A percentile compares a stretch with the other conserved stretches of the same genome.
Evolutionary conservation across 2,329 filamentous ascomycete species (phyloP).

Genomic region (Aspergillus sp.): DNA sequence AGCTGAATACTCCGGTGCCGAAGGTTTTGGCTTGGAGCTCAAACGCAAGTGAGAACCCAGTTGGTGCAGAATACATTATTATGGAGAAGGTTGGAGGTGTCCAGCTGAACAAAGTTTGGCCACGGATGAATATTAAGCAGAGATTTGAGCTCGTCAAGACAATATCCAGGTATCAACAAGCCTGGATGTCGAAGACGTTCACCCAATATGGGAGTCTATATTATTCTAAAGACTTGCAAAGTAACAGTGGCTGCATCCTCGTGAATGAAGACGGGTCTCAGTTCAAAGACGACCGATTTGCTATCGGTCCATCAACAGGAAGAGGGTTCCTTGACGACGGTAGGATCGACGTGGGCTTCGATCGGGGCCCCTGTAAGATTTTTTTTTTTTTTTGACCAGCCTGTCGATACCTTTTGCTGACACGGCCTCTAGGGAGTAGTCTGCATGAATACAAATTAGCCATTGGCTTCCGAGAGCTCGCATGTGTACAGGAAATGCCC

Average conservation of each 20-base stretch:
- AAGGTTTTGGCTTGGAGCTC: constrained; percentile 19
- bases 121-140: constrained; percentile 27
- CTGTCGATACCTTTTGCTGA: constrained; percentile 7
- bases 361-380: constrained; percentile 18
- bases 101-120: constrained; percentile 34
- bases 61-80: constrained; percentile 16
- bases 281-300: constrained; percentile 30
- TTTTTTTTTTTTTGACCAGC: background rate
- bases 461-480: constrained; percentile 36
- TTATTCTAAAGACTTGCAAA: constrained; percentile 31
- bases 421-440: constrained; percentile 29
- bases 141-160: constrained; percentile 28
- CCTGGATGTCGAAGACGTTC: constrained; percentile 35
- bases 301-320: constrained; percentile 40
- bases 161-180: constrained; percentile 34
- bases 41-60: constrained; percentile 1
- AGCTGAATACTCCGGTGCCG: constrained; percentile 16
- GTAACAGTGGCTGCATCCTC: constrained; percentile 11
- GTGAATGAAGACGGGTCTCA: constrained; percentile 26
- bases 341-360: constrained; percentile 21
- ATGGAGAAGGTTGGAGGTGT: constrained; percentile 30
- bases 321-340: constrained; percentile 36
- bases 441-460: constrained; percentile 36
- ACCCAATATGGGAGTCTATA: constrained; percentile 30
- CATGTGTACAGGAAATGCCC: constrained; percentile 31